A percentile compares a stretch with the other conserved stretches of the same genome.
Conservation (phyloP, 306 rosid species). For the Cucumis melo region DNA sequence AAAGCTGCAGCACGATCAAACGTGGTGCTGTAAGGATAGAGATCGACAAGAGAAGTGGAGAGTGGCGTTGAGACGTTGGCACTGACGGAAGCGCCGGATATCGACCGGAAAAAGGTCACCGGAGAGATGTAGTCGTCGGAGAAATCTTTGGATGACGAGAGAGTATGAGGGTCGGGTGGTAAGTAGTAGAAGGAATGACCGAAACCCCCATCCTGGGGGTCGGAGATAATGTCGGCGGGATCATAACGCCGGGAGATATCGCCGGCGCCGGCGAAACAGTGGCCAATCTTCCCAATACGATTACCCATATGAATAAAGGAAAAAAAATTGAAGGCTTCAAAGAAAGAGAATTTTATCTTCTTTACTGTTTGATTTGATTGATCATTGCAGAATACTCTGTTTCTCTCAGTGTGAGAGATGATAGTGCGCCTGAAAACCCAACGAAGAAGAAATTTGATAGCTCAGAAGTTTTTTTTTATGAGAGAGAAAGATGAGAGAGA, state of each 20-base stretch:
- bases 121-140: slow-evolving; percentile 10
- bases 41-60: slow-evolving; percentile 36
- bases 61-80: slow-evolving; percentile 58
- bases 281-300: slow-evolving; percentile 23
- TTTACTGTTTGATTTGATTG: slow-evolving; percentile 2
- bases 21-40: slow-evolving; percentile 14
- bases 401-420: background rate
- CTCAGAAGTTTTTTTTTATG: background rate
- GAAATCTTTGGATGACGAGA: slow-evolving; percentile 4
- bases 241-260: slow-evolving; percentile 30
- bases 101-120: slow-evolving; percentile 37
- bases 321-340: background rate
- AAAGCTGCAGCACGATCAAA: slow-evolving; percentile 50
- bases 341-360: slow-evolving; percentile 1
- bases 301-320: slow-evolving; percentile 45
- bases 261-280: slow-evolving; percentile 40
- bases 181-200: slow-evolving; percentile 54
- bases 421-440: background rate
- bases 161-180: slow-evolving; percentile 24
- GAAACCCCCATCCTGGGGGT: slow-evolving; percentile 22
- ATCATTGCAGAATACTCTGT: slow-evolving; percentile 1
- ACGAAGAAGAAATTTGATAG: background rate
- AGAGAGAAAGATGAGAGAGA: slow-evolving; percentile 2
- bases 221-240: background rate
- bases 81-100: slow-evolving; percentile 67